Conservation (phyloP, 208 protist species). For the Leishmania turanica region DNA sequence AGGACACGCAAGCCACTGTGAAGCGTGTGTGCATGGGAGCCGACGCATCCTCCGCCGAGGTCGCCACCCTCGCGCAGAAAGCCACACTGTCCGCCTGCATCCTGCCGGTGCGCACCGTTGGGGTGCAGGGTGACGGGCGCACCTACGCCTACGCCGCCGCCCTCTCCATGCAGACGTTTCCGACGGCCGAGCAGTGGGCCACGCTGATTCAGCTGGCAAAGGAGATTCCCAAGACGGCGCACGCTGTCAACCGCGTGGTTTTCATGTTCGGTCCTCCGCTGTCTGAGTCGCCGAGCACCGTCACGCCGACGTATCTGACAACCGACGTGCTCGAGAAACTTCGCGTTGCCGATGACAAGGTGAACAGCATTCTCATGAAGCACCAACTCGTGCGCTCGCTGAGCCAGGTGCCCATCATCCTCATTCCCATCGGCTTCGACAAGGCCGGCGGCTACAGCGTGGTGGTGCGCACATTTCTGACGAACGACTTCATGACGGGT, state of each 20-base stretch:
- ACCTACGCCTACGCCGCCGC: conserved; percentile 95
- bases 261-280: conserved; percentile 86
- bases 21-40: conserved; percentile 31
- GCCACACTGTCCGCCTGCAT: conserved; percentile 45
- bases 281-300: conserved; percentile 20
- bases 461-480: conserved; percentile 96
- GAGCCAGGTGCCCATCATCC: conserved; percentile 95
- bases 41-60: conserved; percentile 11
- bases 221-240: conserved; percentile 91
- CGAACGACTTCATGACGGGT: conserved; percentile 97
- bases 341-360: conserved; percentile 87
- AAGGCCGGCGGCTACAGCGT: conserved; percentile 60
- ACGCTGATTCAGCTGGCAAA: conserved; percentile 76
- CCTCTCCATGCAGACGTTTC: conserved; percentile 65
- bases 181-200: conserved; percentile 70
- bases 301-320: conserved; percentile 83
- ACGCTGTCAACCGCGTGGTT: conserved; percentile 94
- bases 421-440: conserved; percentile 92
- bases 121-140: conserved; percentile 97
- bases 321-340: conserved; percentile 88
- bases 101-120: conserved; percentile 95
- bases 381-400: conserved; percentile 83
- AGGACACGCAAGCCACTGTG: conserved; percentile 43
- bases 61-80: conserved; percentile 8
- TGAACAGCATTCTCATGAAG: conserved; percentile 79